These are phyloP conservation scores for Citrus australasica DNA, from an alignment of 345 rosid species.

Conservation along the genomic window DNA sequence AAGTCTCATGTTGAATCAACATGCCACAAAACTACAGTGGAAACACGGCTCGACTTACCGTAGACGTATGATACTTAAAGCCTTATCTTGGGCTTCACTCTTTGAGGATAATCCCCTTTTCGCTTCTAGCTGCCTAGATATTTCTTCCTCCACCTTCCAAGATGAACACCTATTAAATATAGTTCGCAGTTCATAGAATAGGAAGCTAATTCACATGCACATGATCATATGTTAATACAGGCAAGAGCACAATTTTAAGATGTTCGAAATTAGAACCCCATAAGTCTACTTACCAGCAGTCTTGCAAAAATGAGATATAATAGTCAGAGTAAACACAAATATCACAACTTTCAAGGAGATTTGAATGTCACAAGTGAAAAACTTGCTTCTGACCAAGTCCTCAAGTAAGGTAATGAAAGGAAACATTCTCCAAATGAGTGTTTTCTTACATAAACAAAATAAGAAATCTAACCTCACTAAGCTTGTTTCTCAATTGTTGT, in stretches of 20 bases:
- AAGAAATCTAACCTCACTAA: slow-evolving; percentile 59
- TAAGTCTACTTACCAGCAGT: background rate
- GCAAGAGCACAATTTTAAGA: slow-evolving; percentile 5
- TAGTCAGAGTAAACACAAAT: background rate
- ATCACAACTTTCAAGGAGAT: background rate
- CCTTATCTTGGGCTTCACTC: slow-evolving; percentile 97
- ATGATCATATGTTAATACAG: background rate
- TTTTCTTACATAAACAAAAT: background rate
- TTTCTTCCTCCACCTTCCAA: slow-evolving; percentile 82
- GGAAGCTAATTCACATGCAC: slow-evolving; percentile 7
- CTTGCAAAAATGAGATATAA: background rate
- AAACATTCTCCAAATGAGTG: background rate
- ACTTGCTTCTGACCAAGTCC: background rate
- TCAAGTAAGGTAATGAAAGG: background rate
- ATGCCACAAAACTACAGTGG: background rate
- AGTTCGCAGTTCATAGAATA: slow-evolving; percentile 6
- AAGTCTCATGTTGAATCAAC: background rate
- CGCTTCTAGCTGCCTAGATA: slow-evolving; percentile 54
- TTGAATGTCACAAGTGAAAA: background rate
- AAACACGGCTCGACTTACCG: slow-evolving; percentile 44
- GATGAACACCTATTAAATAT: slow-evolving; percentile 19
- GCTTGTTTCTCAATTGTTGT: slow-evolving; percentile 77
- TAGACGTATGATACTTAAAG: slow-evolving; percentile 59
- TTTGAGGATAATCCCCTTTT: slow-evolving; percentile 82
- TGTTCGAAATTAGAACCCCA: background rate